Evolutionary conservation across 2,329 filamentous ascomycete species (phyloP).

Genomic region (Monilinia laxa): DNA sequence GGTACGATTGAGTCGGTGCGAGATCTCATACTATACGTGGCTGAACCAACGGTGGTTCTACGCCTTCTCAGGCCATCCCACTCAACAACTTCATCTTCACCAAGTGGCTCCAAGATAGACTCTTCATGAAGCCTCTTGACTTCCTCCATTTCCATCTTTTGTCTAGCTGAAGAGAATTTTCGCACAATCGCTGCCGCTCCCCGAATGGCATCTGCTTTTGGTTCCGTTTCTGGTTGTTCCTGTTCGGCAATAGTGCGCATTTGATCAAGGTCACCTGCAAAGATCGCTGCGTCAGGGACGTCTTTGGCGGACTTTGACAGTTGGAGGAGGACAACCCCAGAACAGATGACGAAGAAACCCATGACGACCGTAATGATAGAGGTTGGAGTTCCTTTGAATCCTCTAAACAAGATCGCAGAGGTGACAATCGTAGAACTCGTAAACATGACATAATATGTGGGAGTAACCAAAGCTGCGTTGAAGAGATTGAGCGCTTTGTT

Average conservation of each 20-base stretch:
- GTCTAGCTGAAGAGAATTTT: slow-evolving; percentile 71
- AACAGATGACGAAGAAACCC: slow-evolving; percentile 91
- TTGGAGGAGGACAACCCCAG: slow-evolving; percentile 87
- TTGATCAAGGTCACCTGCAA: slow-evolving; percentile 90
- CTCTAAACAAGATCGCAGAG: slow-evolving; percentile 86
- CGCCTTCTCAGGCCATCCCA: slow-evolving; percentile 89
- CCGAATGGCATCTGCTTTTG: slow-evolving; percentile 93
- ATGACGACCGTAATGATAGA: slow-evolving; percentile 87
- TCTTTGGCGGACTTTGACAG: slow-evolving; percentile 98
- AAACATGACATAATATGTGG: slow-evolving; percentile 98
- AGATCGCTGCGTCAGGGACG: slow-evolving; percentile 88
- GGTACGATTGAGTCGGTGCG: slow-evolving; percentile 37
- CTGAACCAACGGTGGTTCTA: slow-evolving; percentile 50
- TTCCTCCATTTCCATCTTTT: slow-evolving; percentile 78
- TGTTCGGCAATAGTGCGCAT: slow-evolving; percentile 93
- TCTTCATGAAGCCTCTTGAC: slow-evolving; percentile 77
- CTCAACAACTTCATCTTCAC: slow-evolving; percentile 74
- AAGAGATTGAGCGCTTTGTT: slow-evolving; percentile 99
- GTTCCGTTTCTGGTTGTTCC: slow-evolving; percentile 93
- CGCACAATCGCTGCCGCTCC: slow-evolving; percentile 86
- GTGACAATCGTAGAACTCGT: slow-evolving; percentile 94
- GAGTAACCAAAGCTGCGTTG: slow-evolving; percentile 94
- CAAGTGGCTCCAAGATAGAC: slow-evolving; percentile 71
- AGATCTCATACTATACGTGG: slow-evolving; percentile 33
- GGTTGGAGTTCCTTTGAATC: slow-evolving; percentile 81